Conservation (phyloP, 2,329 filamentous ascomycete genomes). For the Graphilbum fragrans region DNA sequence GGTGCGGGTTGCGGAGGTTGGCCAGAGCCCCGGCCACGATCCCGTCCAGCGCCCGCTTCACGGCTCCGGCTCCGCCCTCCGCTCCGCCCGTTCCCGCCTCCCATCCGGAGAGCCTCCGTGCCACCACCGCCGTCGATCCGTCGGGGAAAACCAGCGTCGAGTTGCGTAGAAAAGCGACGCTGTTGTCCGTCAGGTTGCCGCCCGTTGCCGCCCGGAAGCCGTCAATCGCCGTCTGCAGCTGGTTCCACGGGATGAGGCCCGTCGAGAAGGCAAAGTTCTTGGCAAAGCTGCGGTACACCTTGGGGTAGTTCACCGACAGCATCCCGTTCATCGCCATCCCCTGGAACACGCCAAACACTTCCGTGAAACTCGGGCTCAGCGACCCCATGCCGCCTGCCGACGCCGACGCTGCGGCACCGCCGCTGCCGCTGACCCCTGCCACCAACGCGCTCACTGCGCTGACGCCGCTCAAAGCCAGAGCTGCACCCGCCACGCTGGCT, state of each 20-base stretch:
- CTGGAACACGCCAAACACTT: slow-evolving; percentile 85
- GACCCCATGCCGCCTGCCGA: slow-evolving; percentile 43
- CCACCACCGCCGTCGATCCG: slow-evolving; percentile 39
- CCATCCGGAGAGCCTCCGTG: too few species aligned
- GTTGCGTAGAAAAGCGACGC: slow-evolving; percentile 61
- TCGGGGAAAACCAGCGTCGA: slow-evolving; percentile 62
- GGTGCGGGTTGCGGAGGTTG: too few species aligned
- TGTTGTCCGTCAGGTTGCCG: slow-evolving; percentile 75
- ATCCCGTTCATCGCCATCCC: slow-evolving; percentile 92
- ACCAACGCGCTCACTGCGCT: slow-evolving; percentile 54
- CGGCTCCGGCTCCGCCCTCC: slow-evolving; percentile 23
- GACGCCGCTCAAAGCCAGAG: slow-evolving; percentile 60
- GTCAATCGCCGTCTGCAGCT: slow-evolving; percentile 73
- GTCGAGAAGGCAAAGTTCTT: slow-evolving; percentile 92
- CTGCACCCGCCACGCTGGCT: slow-evolving; percentile 74
- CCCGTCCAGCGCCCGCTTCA: slow-evolving; percentile 45
- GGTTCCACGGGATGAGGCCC: slow-evolving; percentile 71
- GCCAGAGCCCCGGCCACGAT: too few species aligned
- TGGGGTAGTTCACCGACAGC: slow-evolving; percentile 80
- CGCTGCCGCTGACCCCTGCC: slow-evolving; percentile 15
- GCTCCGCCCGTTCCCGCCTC: too few species aligned
- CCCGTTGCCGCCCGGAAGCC: slow-evolving; percentile 69
- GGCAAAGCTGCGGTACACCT: slow-evolving; percentile 77
- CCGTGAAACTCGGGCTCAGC: slow-evolving; percentile 71
- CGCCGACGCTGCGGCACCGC: slow-evolving; percentile 26